These are phyloP conservation scores for Aureobasidium subglaciale DNA, from an alignment of 2,329 filamentous ascomycete species.

Conservation along the genomic window DNA sequence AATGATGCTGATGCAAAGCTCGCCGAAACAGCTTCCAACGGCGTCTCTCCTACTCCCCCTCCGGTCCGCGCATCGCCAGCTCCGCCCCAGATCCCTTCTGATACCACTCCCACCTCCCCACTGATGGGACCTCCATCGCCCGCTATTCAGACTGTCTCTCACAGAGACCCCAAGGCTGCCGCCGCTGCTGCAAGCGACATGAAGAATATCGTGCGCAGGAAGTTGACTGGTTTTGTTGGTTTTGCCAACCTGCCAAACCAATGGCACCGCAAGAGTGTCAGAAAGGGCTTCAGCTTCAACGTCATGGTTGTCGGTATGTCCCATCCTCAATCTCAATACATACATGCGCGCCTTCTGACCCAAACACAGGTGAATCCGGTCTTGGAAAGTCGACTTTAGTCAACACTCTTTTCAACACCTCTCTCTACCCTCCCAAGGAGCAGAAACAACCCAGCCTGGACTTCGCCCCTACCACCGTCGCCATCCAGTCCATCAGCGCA, in stretches of 20 bases:
- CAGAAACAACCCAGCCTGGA: conserved; percentile 95
- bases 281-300: conserved; percentile 99
- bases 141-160: conserved; percentile 52
- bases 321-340: background rate
- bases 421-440: conserved; percentile 96
- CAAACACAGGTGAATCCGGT: conserved; percentile 79
- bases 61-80: conserved; percentile 42
- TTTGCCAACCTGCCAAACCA: conserved; percentile 99
- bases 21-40: conserved; percentile 37
- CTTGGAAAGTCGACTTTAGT: conserved; percentile 98
- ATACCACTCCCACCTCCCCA: conserved; percentile 49
- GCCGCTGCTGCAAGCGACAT: conserved; percentile 48
- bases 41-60: conserved; percentile 33
- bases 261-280: conserved; percentile 99
- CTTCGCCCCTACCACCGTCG: conserved; percentile 81
- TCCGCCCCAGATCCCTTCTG: conserved; percentile 34
- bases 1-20: conserved; percentile 18
- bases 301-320: conserved; percentile 98
- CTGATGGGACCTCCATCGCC: conserved; percentile 42
- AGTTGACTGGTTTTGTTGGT: conserved; percentile 96
- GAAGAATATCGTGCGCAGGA: conserved; percentile 95
- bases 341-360: background rate
- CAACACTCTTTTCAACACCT: conserved; percentile 99
- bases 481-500: conserved; percentile 48
- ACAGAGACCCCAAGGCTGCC: conserved; percentile 55